Evolutionary conservation across 2,329 filamentous ascomycete genomes (phyloP), one percentile per base, ranked within the genome.

Genomic region (Ambrosiella cleistominuta): DNA sequence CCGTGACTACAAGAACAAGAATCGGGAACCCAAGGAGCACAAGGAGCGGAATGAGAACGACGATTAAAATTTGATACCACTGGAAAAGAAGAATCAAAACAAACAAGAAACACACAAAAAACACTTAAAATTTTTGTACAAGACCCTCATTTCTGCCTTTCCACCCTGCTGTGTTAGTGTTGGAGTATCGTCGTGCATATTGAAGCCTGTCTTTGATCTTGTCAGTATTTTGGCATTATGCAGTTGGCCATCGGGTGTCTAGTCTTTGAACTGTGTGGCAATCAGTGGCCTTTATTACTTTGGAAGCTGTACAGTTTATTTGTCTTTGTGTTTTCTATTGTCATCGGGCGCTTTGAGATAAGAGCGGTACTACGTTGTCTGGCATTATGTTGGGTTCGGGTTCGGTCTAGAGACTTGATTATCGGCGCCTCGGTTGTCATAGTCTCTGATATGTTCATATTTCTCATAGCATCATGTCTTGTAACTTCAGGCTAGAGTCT

Each of bases 1-100:
- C 57, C 62, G 62, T 58, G 65, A 65, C 49, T 53, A 62, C 40
- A 60, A 71, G 66, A 68, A 68, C 63, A 65, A 65, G 51, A 59
- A 61, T 36, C 51, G 51, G 35, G 51, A 54, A n/a, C 51, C 37
- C 19, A 65, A 64, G 50, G 68, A 69, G 59, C 67, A 67, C 54
- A 69, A 69, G 68, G 72, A 77, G 68, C 69, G 75, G 64, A 76
- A 74, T 62, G 75, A 81, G 62, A 75, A 80, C 65, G 77, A 80
- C 63, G 78, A 81, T 64, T 80, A 72, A 70, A 27, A 69, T 49
- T 47, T 57, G 27, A 47, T 55, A 57, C 47, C 27, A 49, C 44
- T 50, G 17, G 12, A 57, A 50, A 53, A 57, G 37, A 56, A 56
- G 52, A 59, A 53, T 38, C 15, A 57, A 57, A 19, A 27, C 19